A percentile compares a stretch with the other conserved stretches of the same genome.
phyloP scores from a whole-genome alignment of 1,284 basidiomycete species.

The Porogramme epimiltina region DNA sequence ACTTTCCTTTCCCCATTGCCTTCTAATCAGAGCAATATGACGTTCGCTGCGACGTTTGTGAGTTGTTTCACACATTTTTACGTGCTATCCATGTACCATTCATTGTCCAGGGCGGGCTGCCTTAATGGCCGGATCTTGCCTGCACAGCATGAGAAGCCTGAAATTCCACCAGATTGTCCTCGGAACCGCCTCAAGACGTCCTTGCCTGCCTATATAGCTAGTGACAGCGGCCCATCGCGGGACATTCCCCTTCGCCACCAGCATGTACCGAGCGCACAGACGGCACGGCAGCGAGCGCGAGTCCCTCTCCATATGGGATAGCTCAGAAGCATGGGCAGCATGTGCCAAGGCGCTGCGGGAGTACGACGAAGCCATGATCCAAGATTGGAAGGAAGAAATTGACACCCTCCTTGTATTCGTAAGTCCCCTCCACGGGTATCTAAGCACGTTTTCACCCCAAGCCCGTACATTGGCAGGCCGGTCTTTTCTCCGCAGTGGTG shows the following conservation, averaged over 20 bases:
- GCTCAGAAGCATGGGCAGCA: slow-evolving; percentile 19
- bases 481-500: slow-evolving; percentile 21
- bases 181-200: background rate
- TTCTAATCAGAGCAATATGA: too few species aligned
- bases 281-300: slow-evolving; percentile 2
- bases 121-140: background rate
- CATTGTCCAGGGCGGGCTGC: too few species aligned
- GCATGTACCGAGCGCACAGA: slow-evolving; percentile 16
- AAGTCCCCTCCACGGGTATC: background rate
- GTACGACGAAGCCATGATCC: slow-evolving; percentile 20
- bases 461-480: slow-evolving; percentile 8
- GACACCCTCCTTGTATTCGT: slow-evolving; percentile 26
- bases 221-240: background rate
- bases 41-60: too few species aligned
- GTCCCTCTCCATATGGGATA: slow-evolving; percentile 11
- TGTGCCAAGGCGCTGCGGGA: slow-evolving; percentile 21
- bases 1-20: too few species aligned
- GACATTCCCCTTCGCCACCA: background rate
- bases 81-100: too few species aligned
- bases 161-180: background rate
- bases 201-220: background rate
- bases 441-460: background rate
- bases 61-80: too few species aligned
- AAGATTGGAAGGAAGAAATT: slow-evolving; percentile 22
- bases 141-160: background rate